Evolutionary conservation across 345 rosid genomes (phyloP), one percentile per base, ranked within the genome.

Genomic region (Linum trigynum): DNA sequence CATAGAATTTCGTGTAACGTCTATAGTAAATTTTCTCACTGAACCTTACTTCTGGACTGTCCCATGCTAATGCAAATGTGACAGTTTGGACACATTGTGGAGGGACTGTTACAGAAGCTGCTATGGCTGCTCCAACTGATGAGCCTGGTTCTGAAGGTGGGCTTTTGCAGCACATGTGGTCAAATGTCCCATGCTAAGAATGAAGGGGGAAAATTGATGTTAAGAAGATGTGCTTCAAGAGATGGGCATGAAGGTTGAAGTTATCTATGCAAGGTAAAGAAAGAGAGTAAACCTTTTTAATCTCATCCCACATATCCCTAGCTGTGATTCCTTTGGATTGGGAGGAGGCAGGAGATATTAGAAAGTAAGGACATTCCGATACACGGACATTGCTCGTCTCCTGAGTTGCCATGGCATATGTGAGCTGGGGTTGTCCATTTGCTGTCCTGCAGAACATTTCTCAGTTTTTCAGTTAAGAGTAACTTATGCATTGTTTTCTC

Each of bases 1-100:
- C 51, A 39, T 62, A 62, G 65, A 62, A 62, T 39, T 62, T 62
- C 16, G 65, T 62, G 50, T 62, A 62, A 41, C 65, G 65, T 50
- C 65, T 62, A 9, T 62, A 23, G 35, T 62, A 62, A 23, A 8
- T 62, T 39, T 39, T 15, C 1, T 39, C 41, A 40, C 65, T 62
- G 32, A 62, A 62, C 40, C 35, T 38, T 39, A 62, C 65, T 62
- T 62, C 65, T 15, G 65, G 65, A 39, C 51, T 7, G 65, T 62
- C 65, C 65, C 65, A 62, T 11, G 65, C 65, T 17, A 62, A 38
- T 5, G 65, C 39, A 62, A 62, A 62, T 38, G 65, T 62, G 36
- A 62, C 65, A 39, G 48, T 62, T 12, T 23, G 43, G 65, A 38
- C 45, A 39, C 50, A 62, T 2, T 23, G 32, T 15, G 65, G 7